phyloP scores from a whole-genome alignment of 1,284 basidiomycete species.

The Fomitopsis pinicola region DNA sequence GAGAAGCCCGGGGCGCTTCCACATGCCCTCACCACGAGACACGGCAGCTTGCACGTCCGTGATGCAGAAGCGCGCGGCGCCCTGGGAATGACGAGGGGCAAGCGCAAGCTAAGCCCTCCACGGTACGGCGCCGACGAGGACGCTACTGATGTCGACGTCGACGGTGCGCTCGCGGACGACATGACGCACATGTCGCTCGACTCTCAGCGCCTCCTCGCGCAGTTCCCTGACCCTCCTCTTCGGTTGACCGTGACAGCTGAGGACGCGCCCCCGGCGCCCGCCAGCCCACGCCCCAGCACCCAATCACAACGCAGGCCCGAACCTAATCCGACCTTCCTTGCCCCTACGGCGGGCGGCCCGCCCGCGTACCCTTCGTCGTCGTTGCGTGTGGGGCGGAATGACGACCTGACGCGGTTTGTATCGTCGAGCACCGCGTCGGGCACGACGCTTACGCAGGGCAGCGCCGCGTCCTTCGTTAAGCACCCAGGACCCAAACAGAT shows the following conservation, averaged over 20 bases:
- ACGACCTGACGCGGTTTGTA: constrained; percentile 82
- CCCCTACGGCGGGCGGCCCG: constrained; percentile 18
- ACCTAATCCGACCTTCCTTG: constrained; percentile 16
- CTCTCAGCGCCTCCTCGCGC: constrained; percentile 23
- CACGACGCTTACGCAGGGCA: constrained; percentile 66
- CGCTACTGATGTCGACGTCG: constrained; percentile 31
- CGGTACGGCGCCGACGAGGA: constrained; percentile 28
- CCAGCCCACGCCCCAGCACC: constrained; percentile 5
- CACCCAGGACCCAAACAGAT: constrained; percentile 76
- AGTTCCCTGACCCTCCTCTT: constrained; percentile 29
- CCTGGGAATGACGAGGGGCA: constrained; percentile 11
- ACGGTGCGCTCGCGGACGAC: constrained; percentile 14
- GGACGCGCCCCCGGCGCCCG: constrained; percentile 17
- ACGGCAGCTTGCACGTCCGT: not conserved
- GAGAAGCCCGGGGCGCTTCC: not conserved
- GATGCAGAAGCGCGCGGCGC: not conserved
- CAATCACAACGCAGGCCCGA: not conserved
- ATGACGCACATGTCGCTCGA: constrained; percentile 23
- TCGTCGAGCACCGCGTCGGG: constrained; percentile 78
- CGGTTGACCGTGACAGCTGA: constrained; percentile 21
- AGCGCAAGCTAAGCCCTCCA: constrained; percentile 23
- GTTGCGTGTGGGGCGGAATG: constrained; percentile 46
- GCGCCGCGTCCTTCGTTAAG: constrained; percentile 78
- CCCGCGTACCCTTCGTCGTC: constrained; percentile 49
- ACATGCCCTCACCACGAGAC: not conserved